A percentile compares a stretch with the other conserved stretches of the same genome.
These are phyloP conservation scores for Septoria linicola DNA, from an alignment of 2,329 filamentous ascomycete genomes.

Conservation along the genomic window DNA sequence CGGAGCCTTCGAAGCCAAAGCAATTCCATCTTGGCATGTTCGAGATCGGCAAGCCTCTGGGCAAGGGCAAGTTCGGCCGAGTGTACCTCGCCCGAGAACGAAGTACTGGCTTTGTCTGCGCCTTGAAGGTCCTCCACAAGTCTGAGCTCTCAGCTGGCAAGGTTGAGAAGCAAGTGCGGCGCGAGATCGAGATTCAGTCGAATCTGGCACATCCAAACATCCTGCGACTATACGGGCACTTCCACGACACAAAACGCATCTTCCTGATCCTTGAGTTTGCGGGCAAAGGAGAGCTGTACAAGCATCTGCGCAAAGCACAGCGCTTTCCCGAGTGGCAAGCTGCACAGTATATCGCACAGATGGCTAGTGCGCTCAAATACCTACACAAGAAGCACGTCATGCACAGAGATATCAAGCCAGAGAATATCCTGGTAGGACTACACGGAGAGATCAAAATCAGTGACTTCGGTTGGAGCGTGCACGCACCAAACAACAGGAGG, in stretches of 20 bases:
- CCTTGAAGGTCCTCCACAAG: constrained; percentile 84
- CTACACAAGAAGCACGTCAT: constrained; percentile 97
- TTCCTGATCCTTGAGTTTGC: constrained; percentile 87
- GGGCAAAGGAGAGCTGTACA: constrained; percentile 82
- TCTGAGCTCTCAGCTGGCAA: constrained; percentile 74
- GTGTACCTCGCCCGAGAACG: constrained; percentile 83
- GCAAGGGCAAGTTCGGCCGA: constrained; percentile 83
- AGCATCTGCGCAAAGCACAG: constrained; percentile 75
- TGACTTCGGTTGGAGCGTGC: constrained; percentile 97
- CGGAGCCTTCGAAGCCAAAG: constrained; percentile 42
- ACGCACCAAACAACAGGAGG: constrained; percentile 89
- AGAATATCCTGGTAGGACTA: constrained; percentile 94
- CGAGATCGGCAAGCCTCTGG: constrained; percentile 81
- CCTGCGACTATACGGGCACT: constrained; percentile 78
- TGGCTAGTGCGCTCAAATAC: constrained; percentile 86
- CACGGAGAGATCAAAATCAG: constrained; percentile 98
- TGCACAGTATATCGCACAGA: constrained; percentile 83
- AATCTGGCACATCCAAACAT: constrained; percentile 86
- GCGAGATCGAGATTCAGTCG: constrained; percentile 87
- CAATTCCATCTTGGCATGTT: constrained; percentile 90
- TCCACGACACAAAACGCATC: constrained; percentile 84
- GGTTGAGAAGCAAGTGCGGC: constrained; percentile 82
- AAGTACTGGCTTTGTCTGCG: constrained; percentile 77
- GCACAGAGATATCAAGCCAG: constrained; percentile 95
- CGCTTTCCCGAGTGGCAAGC: constrained; percentile 84